A percentile compares a stretch with the other conserved stretches of the same genome.
Evolutionary conservation across 2,329 filamentous ascomycete species (phyloP).

Genomic region (Trichophyton rubrum): DNA sequence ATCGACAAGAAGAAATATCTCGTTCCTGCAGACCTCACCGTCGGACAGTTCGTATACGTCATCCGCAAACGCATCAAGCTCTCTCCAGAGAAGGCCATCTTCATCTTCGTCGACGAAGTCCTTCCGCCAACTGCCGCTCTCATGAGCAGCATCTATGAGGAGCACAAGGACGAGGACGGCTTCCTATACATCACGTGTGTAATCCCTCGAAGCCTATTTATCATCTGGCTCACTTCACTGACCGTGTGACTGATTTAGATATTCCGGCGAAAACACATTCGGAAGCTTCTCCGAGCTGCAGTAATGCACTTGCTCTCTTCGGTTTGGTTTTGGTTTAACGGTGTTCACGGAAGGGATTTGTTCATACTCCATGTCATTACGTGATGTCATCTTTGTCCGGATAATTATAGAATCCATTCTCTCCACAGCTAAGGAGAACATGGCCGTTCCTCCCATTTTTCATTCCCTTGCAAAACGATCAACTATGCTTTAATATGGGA

Average conservation of each 20-base stretch:
- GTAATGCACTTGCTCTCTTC: neutral
- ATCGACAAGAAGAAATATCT: constrained; percentile 99
- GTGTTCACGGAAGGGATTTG: neutral
- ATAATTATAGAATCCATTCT: constrained; percentile 3
- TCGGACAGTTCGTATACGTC: constrained; percentile 99
- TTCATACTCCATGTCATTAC: neutral
- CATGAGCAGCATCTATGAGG: constrained; percentile 99
- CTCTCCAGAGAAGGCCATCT: constrained; percentile 98
- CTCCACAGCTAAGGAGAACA: neutral
- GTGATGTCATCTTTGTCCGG: neutral
- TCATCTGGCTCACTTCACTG: neutral
- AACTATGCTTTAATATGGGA: neutral
- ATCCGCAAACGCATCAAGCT: constrained; percentile 99
- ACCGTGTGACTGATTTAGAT: constrained; percentile 36
- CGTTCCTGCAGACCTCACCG: constrained; percentile 91
- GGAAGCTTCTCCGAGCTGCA: constrained; percentile 35
- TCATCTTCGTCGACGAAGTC: constrained; percentile 99
- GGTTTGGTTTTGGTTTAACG: neutral
- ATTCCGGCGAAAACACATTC: constrained; percentile 99
- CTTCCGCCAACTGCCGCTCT: constrained; percentile 90
- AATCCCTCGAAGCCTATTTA: neutral
- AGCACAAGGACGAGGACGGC: constrained; percentile 82
- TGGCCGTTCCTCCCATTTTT: neutral
- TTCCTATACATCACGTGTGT: constrained; percentile 95
- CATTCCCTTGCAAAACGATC: neutral